Evolutionary conservation across 176 grass and related monocot genomes (phyloP).

Genomic region (Pharus latifolius): DNA sequence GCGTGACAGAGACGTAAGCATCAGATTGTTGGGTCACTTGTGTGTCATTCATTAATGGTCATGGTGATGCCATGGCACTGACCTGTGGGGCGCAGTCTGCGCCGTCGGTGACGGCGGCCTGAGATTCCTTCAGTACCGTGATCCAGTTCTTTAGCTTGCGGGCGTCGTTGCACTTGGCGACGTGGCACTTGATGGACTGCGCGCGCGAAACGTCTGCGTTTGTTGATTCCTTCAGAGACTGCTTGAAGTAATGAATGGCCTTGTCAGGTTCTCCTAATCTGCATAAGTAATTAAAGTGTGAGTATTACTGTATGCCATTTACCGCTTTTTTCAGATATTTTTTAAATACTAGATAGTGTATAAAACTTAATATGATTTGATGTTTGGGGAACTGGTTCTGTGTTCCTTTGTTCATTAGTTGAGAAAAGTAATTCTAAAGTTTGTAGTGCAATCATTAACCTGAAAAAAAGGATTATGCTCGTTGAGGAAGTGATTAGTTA

Average conservation of each 20-base stretch:
- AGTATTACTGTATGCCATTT: background rate
- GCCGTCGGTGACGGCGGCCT: conserved; percentile 61
- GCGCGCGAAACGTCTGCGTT: conserved; percentile 29
- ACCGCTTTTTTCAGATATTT: background rate
- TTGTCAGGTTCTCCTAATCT: conserved; percentile 92
- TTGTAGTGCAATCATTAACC: conserved; percentile 8
- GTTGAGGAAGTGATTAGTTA: conserved; percentile 22
- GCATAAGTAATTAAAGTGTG: no score
- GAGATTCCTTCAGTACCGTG: conserved; percentile 63
- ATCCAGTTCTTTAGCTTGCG: conserved; percentile 69
- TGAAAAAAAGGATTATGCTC: conserved; percentile 26
- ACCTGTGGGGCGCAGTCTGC: conserved; percentile 83
- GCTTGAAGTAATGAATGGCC: conserved; percentile 63
- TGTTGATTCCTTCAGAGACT: conserved; percentile 48
- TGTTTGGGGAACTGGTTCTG: no score
- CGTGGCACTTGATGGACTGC: conserved; percentile 47
- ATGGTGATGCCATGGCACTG: background rate
- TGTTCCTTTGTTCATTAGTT: no score
- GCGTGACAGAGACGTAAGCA: background rate
- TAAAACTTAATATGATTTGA: no score
- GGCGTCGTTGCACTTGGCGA: conserved; percentile 61
- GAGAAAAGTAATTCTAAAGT: no score
- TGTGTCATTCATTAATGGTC: background rate
- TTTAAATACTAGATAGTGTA: no score
- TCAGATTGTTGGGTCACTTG: background rate